Evolutionary conservation across 305 asterid genomes (phyloP).

Genomic region (Fraxinus paxiana): DNA sequence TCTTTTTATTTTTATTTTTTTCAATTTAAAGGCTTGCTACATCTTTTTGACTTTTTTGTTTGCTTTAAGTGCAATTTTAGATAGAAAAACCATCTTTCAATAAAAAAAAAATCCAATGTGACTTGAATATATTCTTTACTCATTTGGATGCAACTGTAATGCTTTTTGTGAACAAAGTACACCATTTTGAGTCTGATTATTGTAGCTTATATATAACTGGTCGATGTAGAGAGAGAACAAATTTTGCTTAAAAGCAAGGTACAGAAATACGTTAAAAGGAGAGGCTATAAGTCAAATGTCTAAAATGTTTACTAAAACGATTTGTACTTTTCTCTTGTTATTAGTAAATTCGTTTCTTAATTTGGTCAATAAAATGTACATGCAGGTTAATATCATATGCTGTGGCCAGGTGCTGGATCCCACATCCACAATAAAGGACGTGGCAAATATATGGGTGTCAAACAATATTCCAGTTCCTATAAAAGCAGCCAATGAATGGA

Average conservation of each 20-base stretch:
- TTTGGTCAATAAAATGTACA: background rate
- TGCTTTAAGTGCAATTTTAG: background rate
- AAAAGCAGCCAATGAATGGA: background rate
- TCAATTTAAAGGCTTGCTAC: background rate
- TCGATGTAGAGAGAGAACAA: background rate
- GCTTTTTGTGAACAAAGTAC: background rate
- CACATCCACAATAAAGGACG: background rate
- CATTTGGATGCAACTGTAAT: background rate
- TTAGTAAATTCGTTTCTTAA: background rate
- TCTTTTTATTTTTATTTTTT: too few species aligned
- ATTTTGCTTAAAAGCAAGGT: background rate
- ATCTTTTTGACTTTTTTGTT: background rate
- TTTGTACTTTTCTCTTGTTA: background rate
- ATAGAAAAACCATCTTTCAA: background rate
- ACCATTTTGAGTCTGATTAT: background rate
- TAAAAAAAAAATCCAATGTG: too few species aligned
- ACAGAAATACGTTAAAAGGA: background rate
- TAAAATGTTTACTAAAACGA: too few species aligned
- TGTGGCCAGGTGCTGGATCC: background rate
- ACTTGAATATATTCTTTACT: background rate
- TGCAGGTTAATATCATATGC: background rate
- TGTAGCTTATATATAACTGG: background rate
- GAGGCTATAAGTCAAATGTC: background rate
- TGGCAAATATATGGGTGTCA: background rate
- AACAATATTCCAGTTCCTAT: background rate